A percentile compares a stretch with the other conserved stretches of the same genome.
Evolutionary conservation across 2,329 filamentous ascomycete genomes (phyloP).

Genomic region (Xylaria sp.): DNA sequence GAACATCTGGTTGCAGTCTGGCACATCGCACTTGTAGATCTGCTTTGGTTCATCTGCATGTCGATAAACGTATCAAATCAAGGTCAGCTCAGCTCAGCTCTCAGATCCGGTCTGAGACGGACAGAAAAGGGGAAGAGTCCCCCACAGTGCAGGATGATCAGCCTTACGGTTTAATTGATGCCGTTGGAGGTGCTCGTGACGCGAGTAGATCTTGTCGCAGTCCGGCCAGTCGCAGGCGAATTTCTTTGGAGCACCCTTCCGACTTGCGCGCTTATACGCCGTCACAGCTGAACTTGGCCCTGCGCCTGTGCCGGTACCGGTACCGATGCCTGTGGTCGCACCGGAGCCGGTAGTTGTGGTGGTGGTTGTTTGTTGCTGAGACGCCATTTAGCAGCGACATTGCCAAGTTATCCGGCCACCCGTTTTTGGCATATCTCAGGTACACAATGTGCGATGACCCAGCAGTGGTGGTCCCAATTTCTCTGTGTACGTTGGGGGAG

Average conservation of each 20-base stretch:
- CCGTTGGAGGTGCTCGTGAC: slow-evolving; percentile 82
- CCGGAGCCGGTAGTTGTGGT: slow-evolving; percentile 39
- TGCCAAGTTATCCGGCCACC: slow-evolving; percentile 36
- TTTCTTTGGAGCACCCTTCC: slow-evolving; percentile 61
- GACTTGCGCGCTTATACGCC: slow-evolving; percentile 62
- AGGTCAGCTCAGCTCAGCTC: slow-evolving; percentile 31
- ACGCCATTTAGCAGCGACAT: slow-evolving; percentile 47
- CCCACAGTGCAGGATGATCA: slow-evolving; percentile 29
- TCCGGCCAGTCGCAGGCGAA: slow-evolving; percentile 75
- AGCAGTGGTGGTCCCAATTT: slow-evolving; percentile 26
- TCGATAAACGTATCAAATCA: slow-evolving; percentile 39
- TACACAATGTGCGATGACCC: slow-evolving; percentile 38
- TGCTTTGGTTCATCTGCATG: slow-evolving; percentile 78
- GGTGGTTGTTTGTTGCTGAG: slow-evolving; percentile 52
- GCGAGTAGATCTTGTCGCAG: slow-evolving; percentile 83
- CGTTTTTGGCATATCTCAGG: slow-evolving; percentile 34
- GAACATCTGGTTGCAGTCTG: slow-evolving; percentile 79
- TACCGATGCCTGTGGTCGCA: slow-evolving; percentile 38
- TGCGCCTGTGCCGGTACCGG: slow-evolving; percentile 11
- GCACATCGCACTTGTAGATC: slow-evolving; percentile 80
- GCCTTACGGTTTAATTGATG: slow-evolving; percentile 81
- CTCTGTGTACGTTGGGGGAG: slow-evolving; percentile 36
- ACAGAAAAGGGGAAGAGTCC: slow-evolving; percentile 1
- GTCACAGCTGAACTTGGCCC: slow-evolving; percentile 11
- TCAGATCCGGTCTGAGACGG: not conserved